Base-by-base conservation (phyloP, 2,329 filamentous ascomycete species). In the Diplodia intermedia region DNA sequence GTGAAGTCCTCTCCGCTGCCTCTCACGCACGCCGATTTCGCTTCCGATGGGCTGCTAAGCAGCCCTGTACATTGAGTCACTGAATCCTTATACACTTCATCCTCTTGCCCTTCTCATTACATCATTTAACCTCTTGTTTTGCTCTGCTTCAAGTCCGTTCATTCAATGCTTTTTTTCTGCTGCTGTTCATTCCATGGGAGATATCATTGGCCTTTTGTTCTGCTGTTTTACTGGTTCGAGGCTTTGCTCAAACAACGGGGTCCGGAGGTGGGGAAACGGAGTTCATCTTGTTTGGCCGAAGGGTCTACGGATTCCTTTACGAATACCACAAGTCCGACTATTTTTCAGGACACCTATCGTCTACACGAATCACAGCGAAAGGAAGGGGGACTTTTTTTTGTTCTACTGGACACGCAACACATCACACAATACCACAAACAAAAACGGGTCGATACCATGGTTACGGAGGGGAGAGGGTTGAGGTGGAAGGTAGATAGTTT, bases 11-110 rank as follows among this genome's bases (percentile, higher is more conserved):
- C 15, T 38, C 18, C 9, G 14, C 8, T 31, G 15, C 57, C 31
- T 43, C 26, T 1, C 20, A 20, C 33, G 62, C 50, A 55, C 50
- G 50, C n/a, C 60, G 50, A 31, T 47, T 55, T 36, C 40, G 49
- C 50, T 43, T 9, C 9, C n/a, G 23, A 20, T 36, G 31, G 49
- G 38, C 15, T 31, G 50, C 33, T 26, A 38, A 54, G 52, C 50
- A 33, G 38, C 36, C 33, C 55, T 65, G 62, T 65, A 65, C 62
- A 65, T 65, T 65, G 62, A 65, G 47, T 63, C 43, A 52, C 60
- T 52, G 60, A 63, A 63, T 20, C 60, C 60, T 63, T 49, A 63
- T 63, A 63, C 60, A 52, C 47, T 63, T 63, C 60, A 52, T 47
- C 33, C 47, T 20, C 29, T 38, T 63, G 36, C 31, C n/a, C 60